These are phyloP conservation scores for Trichoderma sp. DNA, from an alignment of 2,329 filamentous ascomycete genomes.

Conservation along the genomic window DNA sequence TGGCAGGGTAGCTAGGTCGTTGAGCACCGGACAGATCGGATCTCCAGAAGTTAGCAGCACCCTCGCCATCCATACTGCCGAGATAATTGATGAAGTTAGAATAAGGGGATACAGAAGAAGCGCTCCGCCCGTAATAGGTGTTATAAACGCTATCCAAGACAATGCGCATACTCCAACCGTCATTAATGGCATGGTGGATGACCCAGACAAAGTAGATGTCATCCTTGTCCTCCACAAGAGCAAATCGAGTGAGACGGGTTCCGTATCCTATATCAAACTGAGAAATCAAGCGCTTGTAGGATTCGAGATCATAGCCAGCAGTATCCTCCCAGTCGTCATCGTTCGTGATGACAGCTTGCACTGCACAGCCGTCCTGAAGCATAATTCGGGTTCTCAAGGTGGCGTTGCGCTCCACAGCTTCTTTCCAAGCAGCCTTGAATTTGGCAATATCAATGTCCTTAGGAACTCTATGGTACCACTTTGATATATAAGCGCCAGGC, in stretches of 20 bases:
- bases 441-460: constrained; percentile 10
- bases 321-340: constrained; percentile 15
- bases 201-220: constrained; percentile 20
- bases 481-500: constrained; percentile 23
- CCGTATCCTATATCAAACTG: constrained; percentile 7
- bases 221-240: constrained; percentile 1
- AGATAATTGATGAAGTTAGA: constrained; percentile 18
- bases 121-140: not conserved
- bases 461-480: constrained; percentile 20
- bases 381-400: constrained; percentile 26
- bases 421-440: constrained; percentile 24
- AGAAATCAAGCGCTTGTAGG: not conserved
- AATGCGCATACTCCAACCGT: constrained; percentile 21
- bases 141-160: constrained; percentile 13
- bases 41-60: constrained; percentile 14
- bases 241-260: constrained; percentile 8
- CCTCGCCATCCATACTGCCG: constrained; percentile 2
- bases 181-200: constrained; percentile 25
- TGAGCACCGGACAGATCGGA: constrained; percentile 8
- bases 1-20: not conserved
- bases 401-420: constrained; percentile 18
- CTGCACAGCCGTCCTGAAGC: constrained; percentile 9
- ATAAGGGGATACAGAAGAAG: not conserved
- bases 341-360: constrained; percentile 20
- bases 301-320: not conserved